These are phyloP conservation scores for Pyrenochaeta sp. DNA, from an alignment of 2,329 filamentous ascomycete species.

Conservation along the genomic window DNA sequence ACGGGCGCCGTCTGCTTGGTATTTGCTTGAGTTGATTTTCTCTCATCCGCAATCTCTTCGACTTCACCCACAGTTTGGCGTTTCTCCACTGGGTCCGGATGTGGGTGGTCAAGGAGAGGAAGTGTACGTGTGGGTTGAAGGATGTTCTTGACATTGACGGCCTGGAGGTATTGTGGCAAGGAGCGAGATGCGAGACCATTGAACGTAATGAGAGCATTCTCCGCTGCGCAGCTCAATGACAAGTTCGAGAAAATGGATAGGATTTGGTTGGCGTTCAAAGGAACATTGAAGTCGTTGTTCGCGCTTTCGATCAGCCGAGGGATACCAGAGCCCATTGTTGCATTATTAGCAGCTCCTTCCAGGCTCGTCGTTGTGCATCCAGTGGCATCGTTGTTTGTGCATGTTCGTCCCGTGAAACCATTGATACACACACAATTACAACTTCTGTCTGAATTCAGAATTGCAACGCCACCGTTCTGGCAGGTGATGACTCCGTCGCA, in stretches of 20 bases:
- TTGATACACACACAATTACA: slow-evolving; percentile 91
- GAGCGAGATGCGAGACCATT: slow-evolving; percentile 58
- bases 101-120: slow-evolving; percentile 32
- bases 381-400: slow-evolving; percentile 57
- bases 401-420: slow-evolving; percentile 76
- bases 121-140: slow-evolving; percentile 32
- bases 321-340: slow-evolving; percentile 81
- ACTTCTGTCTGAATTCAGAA: slow-evolving; percentile 66
- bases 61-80: slow-evolving; percentile 44
- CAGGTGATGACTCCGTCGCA: slow-evolving; percentile 73
- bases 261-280: slow-evolving; percentile 73
- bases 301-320: slow-evolving; percentile 74
- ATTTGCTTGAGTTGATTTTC: slow-evolving; percentile 16
- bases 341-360: slow-evolving; percentile 55
- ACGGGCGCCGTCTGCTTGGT: slow-evolving; percentile 36
- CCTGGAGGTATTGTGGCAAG: slow-evolving; percentile 13
- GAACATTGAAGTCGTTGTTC: slow-evolving; percentile 74
- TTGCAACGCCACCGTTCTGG: slow-evolving; percentile 80
- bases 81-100: slow-evolving; percentile 20
- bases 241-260: slow-evolving; percentile 77
- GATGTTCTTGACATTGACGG: slow-evolving; percentile 26
- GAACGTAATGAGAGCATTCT: slow-evolving; percentile 90
- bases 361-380: slow-evolving; percentile 64
- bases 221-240: slow-evolving; percentile 79
- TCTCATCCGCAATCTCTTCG: slow-evolving; percentile 35